Percentiles rank a stretch among this genome's conserved stretches.
Conservation (phyloP, 1,284 basidiomycete genomes). For the Erythrobasidium hasegawianum region DNA sequence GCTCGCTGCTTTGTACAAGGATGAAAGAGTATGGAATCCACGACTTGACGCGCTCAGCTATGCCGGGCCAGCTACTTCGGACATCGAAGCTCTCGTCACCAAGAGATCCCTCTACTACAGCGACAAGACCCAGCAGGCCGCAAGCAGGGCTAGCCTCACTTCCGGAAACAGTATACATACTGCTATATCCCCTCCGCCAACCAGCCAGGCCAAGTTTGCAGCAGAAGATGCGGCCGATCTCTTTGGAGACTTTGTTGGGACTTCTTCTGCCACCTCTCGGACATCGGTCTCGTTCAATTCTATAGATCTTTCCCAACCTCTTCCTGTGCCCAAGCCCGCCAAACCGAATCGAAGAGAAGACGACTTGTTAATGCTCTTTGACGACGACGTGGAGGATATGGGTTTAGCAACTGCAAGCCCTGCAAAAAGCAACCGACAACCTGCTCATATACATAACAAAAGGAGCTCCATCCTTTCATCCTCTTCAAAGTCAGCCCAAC, state of each 20-base stretch:
- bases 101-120: constrained; percentile 39
- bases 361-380: constrained; percentile 50
- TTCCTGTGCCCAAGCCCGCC: constrained; percentile 9
- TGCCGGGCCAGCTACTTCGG: constrained; percentile 17
- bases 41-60: constrained; percentile 40
- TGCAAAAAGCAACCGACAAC: not conserved
- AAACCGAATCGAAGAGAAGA: constrained; percentile 35
- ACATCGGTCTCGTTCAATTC: not conserved
- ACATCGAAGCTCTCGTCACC: constrained; percentile 37
- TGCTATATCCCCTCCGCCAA: constrained; percentile 44
- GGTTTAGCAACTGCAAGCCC: constrained; percentile 15
- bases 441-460: not conserved
- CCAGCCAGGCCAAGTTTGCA: constrained; percentile 34
- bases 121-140: not conserved
- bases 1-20: constrained; percentile 60
- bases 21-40: constrained; percentile 70
- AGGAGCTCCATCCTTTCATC: not conserved
- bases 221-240: constrained; percentile 50
- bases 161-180: constrained; percentile 35
- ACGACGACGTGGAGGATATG: constrained; percentile 45
- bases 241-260: constrained; percentile 91
- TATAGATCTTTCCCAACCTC: constrained; percentile 34
- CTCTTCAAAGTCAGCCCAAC: not conserved
- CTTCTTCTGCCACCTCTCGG: constrained; percentile 40
- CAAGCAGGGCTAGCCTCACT: not conserved